Evolutionary conservation across 345 rosid species (phyloP).

Genomic region (Euclidium syriacum): DNA sequence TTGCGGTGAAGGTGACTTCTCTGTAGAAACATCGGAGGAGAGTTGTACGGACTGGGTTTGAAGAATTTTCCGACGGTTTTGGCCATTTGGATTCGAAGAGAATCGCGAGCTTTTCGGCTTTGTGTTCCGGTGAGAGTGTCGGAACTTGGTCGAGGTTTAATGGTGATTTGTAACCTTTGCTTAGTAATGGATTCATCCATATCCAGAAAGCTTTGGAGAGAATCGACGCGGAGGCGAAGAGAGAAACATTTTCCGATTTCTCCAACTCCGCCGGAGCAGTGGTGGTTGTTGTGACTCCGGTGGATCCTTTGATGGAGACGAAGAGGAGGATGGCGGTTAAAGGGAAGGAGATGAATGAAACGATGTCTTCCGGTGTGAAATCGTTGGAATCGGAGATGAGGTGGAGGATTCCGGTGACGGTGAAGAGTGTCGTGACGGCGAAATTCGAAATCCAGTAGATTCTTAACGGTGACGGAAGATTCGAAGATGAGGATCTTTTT

Average conservation of each 20-base stretch:
- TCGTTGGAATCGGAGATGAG: slow-evolving; percentile 30
- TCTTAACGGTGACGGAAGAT: slow-evolving; percentile 62
- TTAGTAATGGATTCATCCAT: slow-evolving; percentile 89
- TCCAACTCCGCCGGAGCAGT: slow-evolving; percentile 13
- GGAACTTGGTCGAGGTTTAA: slow-evolving; percentile 70
- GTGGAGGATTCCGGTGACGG: slow-evolving; percentile 51
- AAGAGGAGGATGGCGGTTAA: slow-evolving; percentile 46
- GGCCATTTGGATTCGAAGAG: slow-evolving; percentile 82
- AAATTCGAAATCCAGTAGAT: slow-evolving; percentile 55
- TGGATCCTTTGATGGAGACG: slow-evolving; percentile 62
- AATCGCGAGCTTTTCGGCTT: slow-evolving; percentile 65
- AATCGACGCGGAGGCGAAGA: slow-evolving; percentile 65
- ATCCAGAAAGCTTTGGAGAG: slow-evolving; percentile 77
- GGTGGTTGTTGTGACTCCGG: slow-evolving; percentile 38
- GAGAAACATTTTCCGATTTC: slow-evolving; percentile 42
- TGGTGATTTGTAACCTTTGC: slow-evolving; percentile 81
- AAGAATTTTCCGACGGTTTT: slow-evolving; percentile 52
- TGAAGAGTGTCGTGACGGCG: slow-evolving; percentile 40
- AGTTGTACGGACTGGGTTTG: slow-evolving; percentile 68
- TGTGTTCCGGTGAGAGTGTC: slow-evolving; percentile 63
- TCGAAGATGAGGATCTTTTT: slow-evolving; percentile 54
- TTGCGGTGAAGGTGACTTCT: slow-evolving; percentile 69
- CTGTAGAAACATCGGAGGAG: slow-evolving; percentile 77
- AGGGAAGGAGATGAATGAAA: slow-evolving; percentile 46
- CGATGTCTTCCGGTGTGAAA: slow-evolving; percentile 47